Evolutionary conservation across 176 grass and related monocot genomes (phyloP).

Genomic region (Carex scoparia): DNA sequence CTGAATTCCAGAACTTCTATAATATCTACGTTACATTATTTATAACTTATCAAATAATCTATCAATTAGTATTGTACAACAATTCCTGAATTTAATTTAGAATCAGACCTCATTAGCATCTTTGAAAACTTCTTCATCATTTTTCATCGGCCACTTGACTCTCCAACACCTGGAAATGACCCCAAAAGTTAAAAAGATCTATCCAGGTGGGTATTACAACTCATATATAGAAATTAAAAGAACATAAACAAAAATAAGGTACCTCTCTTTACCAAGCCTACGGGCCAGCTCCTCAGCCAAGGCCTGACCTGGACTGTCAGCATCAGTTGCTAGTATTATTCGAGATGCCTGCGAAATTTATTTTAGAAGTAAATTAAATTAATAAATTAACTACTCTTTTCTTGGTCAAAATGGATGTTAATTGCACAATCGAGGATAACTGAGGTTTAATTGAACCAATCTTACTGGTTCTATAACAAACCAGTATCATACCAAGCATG

Average conservation of each 20-base stretch:
- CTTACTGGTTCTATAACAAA: background rate
- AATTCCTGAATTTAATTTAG: background rate
- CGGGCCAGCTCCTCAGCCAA: slow-evolving; percentile 90
- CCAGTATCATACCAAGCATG: background rate
- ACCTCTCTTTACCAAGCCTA: slow-evolving; percentile 99
- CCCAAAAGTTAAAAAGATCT: slow-evolving; percentile 18
- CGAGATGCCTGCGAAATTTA: slow-evolving; percentile 58
- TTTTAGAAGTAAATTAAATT: background rate
- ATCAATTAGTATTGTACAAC: background rate
- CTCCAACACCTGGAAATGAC: slow-evolving; percentile 84
- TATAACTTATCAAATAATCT: background rate
- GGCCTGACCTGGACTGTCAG: slow-evolving; percentile 71
- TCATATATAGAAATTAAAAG: slow-evolving; percentile 4
- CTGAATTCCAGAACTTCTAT: background rate
- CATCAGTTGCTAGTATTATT: slow-evolving; percentile 95
- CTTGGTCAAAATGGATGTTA: background rate
- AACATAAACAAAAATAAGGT: slow-evolving; percentile 12
- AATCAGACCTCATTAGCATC: slow-evolving; percentile 92
- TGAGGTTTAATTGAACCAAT: background rate
- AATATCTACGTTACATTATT: background rate
- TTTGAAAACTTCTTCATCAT: slow-evolving; percentile 60
- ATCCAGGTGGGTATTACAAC: slow-evolving; percentile 11
- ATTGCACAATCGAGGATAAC: background rate
- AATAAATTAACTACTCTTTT: background rate
- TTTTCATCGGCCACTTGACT: slow-evolving; percentile 85